These are phyloP conservation scores for Phytophthora sp. DNA, from an alignment of 352 stramenopile genomes.

Conservation along the genomic window DNA sequence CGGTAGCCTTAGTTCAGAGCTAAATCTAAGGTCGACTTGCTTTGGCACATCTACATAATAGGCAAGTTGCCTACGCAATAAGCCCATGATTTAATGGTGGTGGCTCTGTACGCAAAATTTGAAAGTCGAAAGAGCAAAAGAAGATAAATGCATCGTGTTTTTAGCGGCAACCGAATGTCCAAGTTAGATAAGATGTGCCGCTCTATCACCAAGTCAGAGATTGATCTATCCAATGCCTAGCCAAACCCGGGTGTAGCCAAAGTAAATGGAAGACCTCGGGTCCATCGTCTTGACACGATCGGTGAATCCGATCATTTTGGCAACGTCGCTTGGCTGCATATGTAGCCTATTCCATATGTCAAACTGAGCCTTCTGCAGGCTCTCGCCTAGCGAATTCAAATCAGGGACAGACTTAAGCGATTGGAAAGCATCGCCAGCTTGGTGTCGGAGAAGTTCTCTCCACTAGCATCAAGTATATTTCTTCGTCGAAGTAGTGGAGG, in stretches of 20 bases:
- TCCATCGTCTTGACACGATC: background rate
- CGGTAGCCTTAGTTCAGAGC: no score
- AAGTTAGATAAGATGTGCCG: no score
- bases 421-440: slow-evolving; percentile 2
- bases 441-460: background rate
- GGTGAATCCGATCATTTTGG: background rate
- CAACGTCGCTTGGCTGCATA: background rate
- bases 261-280: background rate
- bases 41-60: no score
- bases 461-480: slow-evolving; percentile 1
- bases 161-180: no score
- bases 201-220: no score
- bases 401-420: background rate
- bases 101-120: no score
- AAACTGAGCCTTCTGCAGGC: slow-evolving; percentile 1
- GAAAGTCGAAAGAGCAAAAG: no score
- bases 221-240: background rate
- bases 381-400: slow-evolving; percentile 7
- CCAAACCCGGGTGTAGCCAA: background rate
- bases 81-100: no score
- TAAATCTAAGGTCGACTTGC: no score
- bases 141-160: no score
- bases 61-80: no score
- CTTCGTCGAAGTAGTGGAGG: background rate
- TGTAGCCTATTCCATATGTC: background rate